Evolutionary conservation across 1,284 basidiomycete genomes (phyloP), one percentile per base, ranked within the genome.

Genomic region (Rhodofomes roseus): DNA sequence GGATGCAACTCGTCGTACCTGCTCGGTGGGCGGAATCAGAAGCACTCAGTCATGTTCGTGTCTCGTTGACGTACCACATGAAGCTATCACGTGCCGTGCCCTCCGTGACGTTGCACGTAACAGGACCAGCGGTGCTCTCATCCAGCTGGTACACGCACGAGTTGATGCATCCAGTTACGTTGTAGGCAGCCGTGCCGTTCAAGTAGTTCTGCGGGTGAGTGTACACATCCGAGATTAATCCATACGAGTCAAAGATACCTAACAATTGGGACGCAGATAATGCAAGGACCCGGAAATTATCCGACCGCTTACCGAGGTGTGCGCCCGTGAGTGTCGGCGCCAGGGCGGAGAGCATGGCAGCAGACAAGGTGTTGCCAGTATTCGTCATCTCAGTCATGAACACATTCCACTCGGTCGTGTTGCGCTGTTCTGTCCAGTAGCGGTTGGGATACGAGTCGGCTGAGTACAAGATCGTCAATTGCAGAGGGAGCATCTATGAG

Each of bases 1-100:
- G 81, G 81, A 66, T 84, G 82, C 16, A 84, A 70, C 62, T 83
- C 82, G 62, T 84, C 81, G 52, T 73, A 81, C 81, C 81, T 81
- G 56, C n/a, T 12, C 41, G 22, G 8, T 7, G 4, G 8, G 14
- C 2, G 4, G 14, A 16, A 18, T 39, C 4, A 39, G 14, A 12
- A 3, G 9, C 37, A 14, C 7, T 4, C 16, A 39, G 7, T 39
- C 16, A 14, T 18, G 16, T 6, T 14, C 31, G 4, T 5, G 16
- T 39, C 14, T 6, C 12, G 12, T 14, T 39, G 37, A 73, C 79
- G 43, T 61, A 82, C 81, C 81, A 82, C 29, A 81, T 63, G 68
- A 73, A 82, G 63, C 81, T 83, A 63, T 83, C 81, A 14, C 73
- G 65, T 29, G 73, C 80, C 5, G 76, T 69, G 0, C 79, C 80